Evolutionary conservation across 768 basidiomycete species (phyloP).

Genomic region (Serendipita sp.): DNA sequence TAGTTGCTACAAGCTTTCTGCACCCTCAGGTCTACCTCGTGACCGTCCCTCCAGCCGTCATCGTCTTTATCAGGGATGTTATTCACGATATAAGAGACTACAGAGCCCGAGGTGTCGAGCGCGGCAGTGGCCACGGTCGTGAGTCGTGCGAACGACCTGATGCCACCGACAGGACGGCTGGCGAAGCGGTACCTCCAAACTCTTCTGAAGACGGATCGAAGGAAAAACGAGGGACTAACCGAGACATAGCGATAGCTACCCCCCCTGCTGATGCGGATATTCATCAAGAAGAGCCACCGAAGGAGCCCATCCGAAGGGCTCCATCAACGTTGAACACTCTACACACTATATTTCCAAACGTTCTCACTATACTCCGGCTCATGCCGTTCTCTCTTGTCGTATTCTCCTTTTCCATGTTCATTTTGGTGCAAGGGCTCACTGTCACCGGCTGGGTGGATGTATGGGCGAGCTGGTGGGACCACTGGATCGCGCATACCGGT

Average conservation of each 20-base stretch:
- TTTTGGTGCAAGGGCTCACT: slow-evolving; percentile 72
- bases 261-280: no score
- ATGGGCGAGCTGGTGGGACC: slow-evolving; percentile 53
- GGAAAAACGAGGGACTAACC: no score
- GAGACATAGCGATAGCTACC: no score
- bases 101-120: background rate
- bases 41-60: slow-evolving; percentile 59
- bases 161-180: no score
- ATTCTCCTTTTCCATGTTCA: slow-evolving; percentile 90
- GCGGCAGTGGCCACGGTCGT: no score
- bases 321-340: background rate
- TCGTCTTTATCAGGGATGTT: slow-evolving; percentile 55
- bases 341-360: slow-evolving; percentile 44
- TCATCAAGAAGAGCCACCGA: no score
- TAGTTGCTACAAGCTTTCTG: slow-evolving; percentile 63
- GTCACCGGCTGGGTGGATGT: slow-evolving; percentile 78
- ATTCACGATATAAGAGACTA: slow-evolving; percentile 18
- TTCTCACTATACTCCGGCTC: slow-evolving; percentile 45
- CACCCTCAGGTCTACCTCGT: slow-evolving; percentile 73
- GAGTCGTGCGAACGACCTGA: no score
- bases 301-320: no score
- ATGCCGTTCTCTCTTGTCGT: slow-evolving; percentile 73
- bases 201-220: no score
- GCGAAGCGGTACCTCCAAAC: no score
- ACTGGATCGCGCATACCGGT: slow-evolving; percentile 27